Evolutionary conservation across 2,329 filamentous ascomycete species (phyloP), one percentile per base, ranked within the genome.

Genomic region (Claviceps sp.): DNA sequence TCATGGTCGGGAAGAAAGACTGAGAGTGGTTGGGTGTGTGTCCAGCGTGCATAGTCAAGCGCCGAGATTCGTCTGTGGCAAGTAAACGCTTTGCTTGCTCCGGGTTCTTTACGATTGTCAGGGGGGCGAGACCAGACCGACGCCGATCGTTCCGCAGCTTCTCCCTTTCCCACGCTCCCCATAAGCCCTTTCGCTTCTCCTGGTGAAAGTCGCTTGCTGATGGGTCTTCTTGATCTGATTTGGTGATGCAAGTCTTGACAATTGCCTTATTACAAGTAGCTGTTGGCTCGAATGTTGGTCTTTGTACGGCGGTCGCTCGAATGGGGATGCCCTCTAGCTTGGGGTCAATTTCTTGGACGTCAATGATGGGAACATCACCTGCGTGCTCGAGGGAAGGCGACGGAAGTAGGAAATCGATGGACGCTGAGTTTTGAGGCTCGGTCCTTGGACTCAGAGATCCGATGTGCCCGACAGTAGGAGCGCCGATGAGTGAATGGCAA

Each of bases 21-120:
- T 80, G 65, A 1, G 77, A 80, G 60, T 81, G 78, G 49, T 73
- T 81, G 6, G 80, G 80, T 1, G 80, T 82, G 62, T 82, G 80
- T 1, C 80, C 80, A 19, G 80, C 80, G 61, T 82, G 75, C 73
- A 83, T 77, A 0, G 73, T 80, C 42, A 81, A 71, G 45, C 80
- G 71, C 48, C 67, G 69, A 44, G 70, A 68, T 58, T 75, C 77
- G 5, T 72, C 68, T 7, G 73, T 73, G 24, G 68, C 68, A 39
- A 79, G 65, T 8, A 69, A 69, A 55, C 74, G 65, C 50, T 74
- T 62, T 2, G 74, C 74, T 50, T 48, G 47, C 37, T 70, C 68
- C 51, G 50, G 48, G 39, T 70, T 67, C 50, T 69, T 71, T 4
- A 70, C 65, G 2, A 65, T 43, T 19, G 30, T 41, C 19, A 52